phyloP scores from a whole-genome alignment of 495 filamentous ascomycete species.

The Mycothermus thermophilus region DNA sequence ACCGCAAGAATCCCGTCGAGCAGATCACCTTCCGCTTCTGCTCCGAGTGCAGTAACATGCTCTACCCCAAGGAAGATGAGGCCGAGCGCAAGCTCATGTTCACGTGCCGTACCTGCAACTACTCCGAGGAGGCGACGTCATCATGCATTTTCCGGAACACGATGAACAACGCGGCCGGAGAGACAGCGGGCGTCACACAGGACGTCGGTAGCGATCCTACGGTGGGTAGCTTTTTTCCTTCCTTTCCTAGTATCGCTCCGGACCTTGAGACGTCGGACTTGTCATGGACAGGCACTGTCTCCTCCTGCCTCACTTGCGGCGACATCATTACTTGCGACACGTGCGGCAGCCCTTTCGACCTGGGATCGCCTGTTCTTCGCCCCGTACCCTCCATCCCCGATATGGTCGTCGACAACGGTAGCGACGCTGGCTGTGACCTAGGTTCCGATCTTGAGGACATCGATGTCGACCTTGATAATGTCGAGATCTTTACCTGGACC shows the following conservation, averaged over 20 bases:
- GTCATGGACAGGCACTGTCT: background rate
- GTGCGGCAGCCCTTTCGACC: slow-evolving; percentile 6
- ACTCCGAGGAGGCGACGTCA: slow-evolving; percentile 67
- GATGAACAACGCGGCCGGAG: slow-evolving; percentile 73
- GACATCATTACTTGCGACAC: slow-evolving; percentile 9
- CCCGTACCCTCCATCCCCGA: background rate
- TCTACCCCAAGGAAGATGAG: slow-evolving; percentile 89
- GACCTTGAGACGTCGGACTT: background rate
- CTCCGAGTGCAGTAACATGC: slow-evolving; percentile 94
- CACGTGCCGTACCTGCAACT: slow-evolving; percentile 80
- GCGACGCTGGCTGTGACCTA: background rate
- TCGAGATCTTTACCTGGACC: slow-evolving; percentile 5
- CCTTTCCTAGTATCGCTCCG: slow-evolving; percentile 8
- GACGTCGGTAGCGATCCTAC: slow-evolving; percentile 95
- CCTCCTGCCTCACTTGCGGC: slow-evolving; percentile 12
- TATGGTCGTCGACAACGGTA: background rate
- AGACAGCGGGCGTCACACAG: slow-evolving; percentile 93
- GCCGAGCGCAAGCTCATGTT: slow-evolving; percentile 38
- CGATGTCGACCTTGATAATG: slow-evolving; percentile 4
- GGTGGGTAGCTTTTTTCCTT: slow-evolving; percentile 52
- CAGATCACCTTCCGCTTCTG: slow-evolving; percentile 95
- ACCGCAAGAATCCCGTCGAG: slow-evolving; percentile 44
- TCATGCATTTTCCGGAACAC: slow-evolving; percentile 87
- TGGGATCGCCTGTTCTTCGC: slow-evolving; percentile 4
- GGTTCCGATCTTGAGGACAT: too few species aligned